Percentiles rank a stretch among this genome's conserved stretches.
phyloP scores from a whole-genome alignment of 371 early-diverging fungal species.

The Chytridiales sp. region DNA sequence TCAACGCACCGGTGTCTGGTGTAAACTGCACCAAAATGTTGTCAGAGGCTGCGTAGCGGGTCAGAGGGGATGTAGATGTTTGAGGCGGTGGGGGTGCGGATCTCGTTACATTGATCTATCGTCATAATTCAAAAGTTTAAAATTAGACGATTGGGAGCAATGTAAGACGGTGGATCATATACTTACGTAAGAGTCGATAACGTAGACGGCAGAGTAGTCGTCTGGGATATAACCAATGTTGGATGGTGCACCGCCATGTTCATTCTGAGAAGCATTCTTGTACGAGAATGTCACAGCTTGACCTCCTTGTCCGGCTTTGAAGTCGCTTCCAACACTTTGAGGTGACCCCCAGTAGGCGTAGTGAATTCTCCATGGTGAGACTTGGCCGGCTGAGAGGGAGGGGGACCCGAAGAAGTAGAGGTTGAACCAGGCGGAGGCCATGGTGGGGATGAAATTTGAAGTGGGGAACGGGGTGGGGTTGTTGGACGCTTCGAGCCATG shows the following conservation, averaged over 20 bases:
- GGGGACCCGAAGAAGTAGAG: slow-evolving; percentile 26
- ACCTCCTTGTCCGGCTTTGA: slow-evolving; percentile 15
- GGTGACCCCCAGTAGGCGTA: slow-evolving; percentile 22
- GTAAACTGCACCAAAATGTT: slow-evolving; percentile 13
- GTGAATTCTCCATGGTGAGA: slow-evolving; percentile 18
- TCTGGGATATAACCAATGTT: slow-evolving; percentile 22
- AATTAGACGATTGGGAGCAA: too few relatives aligned
- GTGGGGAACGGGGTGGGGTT: not conserved
- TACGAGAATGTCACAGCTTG: slow-evolving; percentile 14
- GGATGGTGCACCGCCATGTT: slow-evolving; percentile 18
- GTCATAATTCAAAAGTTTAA: too few relatives aligned
- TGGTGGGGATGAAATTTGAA: slow-evolving; percentile 8
- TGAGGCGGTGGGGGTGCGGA: slow-evolving; percentile 2
- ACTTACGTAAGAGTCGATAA: slow-evolving; percentile 21
- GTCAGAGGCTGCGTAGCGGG: slow-evolving; percentile 11
- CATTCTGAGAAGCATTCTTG: slow-evolving; percentile 9
- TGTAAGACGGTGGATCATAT: too few relatives aligned
- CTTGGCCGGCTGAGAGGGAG: slow-evolving; percentile 5
- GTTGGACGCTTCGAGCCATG: slow-evolving; percentile 11
- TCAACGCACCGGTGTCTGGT: slow-evolving; percentile 13
- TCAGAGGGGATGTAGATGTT: slow-evolving; percentile 3
- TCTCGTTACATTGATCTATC: slow-evolving; percentile 19
- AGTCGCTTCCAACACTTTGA: slow-evolving; percentile 1
- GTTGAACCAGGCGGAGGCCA: slow-evolving; percentile 15
- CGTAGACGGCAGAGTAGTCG: slow-evolving; percentile 11